Conservation (phyloP, 805 yeast species). For the Nakazawaea sp. region DNA sequence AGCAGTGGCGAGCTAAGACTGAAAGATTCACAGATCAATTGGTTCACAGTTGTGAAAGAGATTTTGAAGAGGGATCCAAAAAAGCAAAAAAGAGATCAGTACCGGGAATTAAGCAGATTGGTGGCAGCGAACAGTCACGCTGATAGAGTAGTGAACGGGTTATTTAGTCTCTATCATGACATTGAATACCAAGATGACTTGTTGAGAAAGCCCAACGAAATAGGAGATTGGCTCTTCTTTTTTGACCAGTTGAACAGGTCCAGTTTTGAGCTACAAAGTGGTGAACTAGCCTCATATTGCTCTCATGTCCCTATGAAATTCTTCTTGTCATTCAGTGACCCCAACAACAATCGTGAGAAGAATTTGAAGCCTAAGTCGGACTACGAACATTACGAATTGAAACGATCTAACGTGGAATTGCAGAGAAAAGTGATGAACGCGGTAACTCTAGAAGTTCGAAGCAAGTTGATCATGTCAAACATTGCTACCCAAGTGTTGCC, state of each 20-base stretch:
- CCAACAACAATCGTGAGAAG: slow-evolving; percentile 26
- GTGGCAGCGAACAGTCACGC: slow-evolving; percentile 40
- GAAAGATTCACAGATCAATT: slow-evolving; percentile 59
- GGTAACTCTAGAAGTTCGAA: slow-evolving; percentile 21
- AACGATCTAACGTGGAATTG: slow-evolving; percentile 25
- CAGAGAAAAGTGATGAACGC: slow-evolving; percentile 24
- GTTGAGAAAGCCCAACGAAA: slow-evolving; percentile 46
- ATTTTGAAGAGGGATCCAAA: slow-evolving; percentile 51
- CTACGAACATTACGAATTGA: slow-evolving; percentile 32
- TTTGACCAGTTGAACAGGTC: slow-evolving; percentile 48
- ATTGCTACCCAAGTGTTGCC: slow-evolving; percentile 28
- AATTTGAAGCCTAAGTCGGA: slow-evolving; percentile 18
- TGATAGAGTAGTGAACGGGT: slow-evolving; percentile 65
- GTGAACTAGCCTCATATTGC: slow-evolving; percentile 46
- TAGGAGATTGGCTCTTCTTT: slow-evolving; percentile 74
- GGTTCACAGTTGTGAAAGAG: slow-evolving; percentile 60
- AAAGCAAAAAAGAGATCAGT: slow-evolving; percentile 37
- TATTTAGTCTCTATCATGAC: slow-evolving; percentile 60
- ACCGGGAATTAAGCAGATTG: slow-evolving; percentile 36
- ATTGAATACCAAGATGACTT: slow-evolving; percentile 61
- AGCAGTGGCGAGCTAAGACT: slow-evolving; percentile 19
- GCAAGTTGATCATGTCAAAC: slow-evolving; percentile 19
- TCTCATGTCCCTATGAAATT: slow-evolving; percentile 54
- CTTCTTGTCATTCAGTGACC: slow-evolving; percentile 59
- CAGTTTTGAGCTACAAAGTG: slow-evolving; percentile 34